Conservation (phyloP, 352 stramenopile genomes). For the Pythium dissimile region DNA sequence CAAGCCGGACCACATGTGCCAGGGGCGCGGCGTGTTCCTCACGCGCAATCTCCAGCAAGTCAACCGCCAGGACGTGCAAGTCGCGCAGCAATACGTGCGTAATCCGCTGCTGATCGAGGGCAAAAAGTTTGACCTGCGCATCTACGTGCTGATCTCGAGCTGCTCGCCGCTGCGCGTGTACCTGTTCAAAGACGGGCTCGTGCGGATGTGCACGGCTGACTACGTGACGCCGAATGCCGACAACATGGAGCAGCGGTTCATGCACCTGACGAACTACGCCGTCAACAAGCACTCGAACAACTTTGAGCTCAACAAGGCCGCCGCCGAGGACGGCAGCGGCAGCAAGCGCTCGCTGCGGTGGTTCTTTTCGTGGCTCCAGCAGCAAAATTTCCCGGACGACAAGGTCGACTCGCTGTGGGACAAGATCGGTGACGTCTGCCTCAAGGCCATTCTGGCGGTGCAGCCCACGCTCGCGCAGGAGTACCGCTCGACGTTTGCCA, state of each 20-base stretch:
- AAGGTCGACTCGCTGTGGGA: conserved; percentile 86
- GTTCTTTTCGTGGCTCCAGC: conserved; percentile 90
- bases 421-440: conserved; percentile 91
- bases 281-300: conserved; percentile 91
- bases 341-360: conserved; percentile 89
- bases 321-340: conserved; percentile 49
- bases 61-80: conserved; percentile 78
- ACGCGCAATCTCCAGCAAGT: conserved; percentile 90
- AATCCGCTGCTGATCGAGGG: conserved; percentile 72
- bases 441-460: conserved; percentile 93
- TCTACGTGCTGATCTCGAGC: conserved; percentile 90
- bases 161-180: conserved; percentile 86
- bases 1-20: conserved; percentile 90
- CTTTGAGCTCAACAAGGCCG: conserved; percentile 80
- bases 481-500: conserved; percentile 87
- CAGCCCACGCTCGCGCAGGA: conserved; percentile 91
- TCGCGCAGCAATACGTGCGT: conserved; percentile 86
- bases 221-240: conserved; percentile 82
- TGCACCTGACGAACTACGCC: conserved; percentile 92
- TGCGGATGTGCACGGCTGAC: conserved; percentile 86
- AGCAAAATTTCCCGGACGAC: conserved; percentile 50
- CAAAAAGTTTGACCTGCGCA: conserved; percentile 93
- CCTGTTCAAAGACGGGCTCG: conserved; percentile 89
- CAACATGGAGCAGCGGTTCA: conserved; percentile 87
- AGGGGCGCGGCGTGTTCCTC: conserved; percentile 94